These are phyloP conservation scores for Xerocomus amazonicus DNA, from an alignment of 1,284 basidiomycete species.

Conservation along the genomic window DNA sequence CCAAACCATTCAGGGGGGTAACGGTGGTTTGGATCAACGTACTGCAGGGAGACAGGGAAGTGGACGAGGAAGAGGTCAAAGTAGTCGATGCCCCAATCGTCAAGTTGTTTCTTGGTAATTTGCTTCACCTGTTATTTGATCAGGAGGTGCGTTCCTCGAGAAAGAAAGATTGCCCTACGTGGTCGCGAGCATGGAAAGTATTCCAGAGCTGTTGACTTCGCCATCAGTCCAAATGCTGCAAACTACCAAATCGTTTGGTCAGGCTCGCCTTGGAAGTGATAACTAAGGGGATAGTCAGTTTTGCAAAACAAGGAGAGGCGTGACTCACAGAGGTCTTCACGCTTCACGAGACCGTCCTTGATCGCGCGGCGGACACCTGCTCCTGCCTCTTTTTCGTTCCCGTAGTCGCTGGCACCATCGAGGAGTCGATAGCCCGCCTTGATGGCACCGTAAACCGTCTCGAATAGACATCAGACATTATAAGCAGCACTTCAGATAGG, in stretches of 20 bases:
- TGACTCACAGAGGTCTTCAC: slow-evolving; percentile 72
- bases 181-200: slow-evolving; percentile 71
- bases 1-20: slow-evolving; percentile 80
- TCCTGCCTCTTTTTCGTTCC: slow-evolving; percentile 88
- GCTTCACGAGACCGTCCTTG: slow-evolving; percentile 66
- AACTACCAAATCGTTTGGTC: not conserved
- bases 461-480: slow-evolving; percentile 6
- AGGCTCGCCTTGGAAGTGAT: slow-evolving; percentile 61
- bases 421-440: slow-evolving; percentile 78
- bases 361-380: slow-evolving; percentile 72
- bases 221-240: slow-evolving; percentile 1
- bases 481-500: not conserved
- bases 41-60: slow-evolving; percentile 74
- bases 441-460: slow-evolving; percentile 69
- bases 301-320: slow-evolving; percentile 2
- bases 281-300: slow-evolving; percentile 36
- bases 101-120: slow-evolving; percentile 59
- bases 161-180: slow-evolving; percentile 40
- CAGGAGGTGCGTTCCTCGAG: slow-evolving; percentile 1
- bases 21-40: slow-evolving; percentile 69
- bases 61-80: slow-evolving; percentile 77
- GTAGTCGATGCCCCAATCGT: slow-evolving; percentile 75
- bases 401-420: slow-evolving; percentile 79
- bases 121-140: slow-evolving; percentile 43
- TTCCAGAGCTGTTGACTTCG: slow-evolving; percentile 64